A percentile compares a stretch with the other conserved stretches of the same genome.
These are phyloP conservation scores for Aspergillus avenaceus DNA, from an alignment of 495 filamentous ascomycete genomes.

Conservation along the genomic window DNA sequence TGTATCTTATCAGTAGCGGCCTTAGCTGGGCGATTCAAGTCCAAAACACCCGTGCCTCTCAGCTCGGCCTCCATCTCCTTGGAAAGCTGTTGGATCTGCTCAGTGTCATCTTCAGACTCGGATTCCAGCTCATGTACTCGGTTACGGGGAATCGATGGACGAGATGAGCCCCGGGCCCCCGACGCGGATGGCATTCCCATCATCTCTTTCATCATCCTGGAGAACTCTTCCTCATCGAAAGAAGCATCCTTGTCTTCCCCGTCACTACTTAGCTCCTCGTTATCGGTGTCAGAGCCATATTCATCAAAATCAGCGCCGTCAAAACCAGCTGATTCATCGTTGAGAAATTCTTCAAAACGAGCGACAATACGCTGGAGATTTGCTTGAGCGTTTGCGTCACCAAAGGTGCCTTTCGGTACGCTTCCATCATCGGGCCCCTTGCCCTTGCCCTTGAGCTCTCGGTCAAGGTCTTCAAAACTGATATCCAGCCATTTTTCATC, in stretches of 20 bases:
- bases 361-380: conserved; percentile 86
- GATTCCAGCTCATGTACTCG: conserved; percentile 45
- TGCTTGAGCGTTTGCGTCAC: conserved; percentile 74
- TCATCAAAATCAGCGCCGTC: conserved; percentile 79
- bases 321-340: conserved; percentile 74
- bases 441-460: conserved; percentile 60
- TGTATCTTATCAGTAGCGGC: conserved; percentile 12
- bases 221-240: conserved; percentile 83
- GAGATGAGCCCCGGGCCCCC: conserved; percentile 19
- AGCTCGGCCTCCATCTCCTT: conserved; percentile 79
- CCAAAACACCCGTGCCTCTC: conserved; percentile 67
- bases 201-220: conserved; percentile 89
- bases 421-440: conserved; percentile 27
- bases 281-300: conserved; percentile 51
- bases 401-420: conserved; percentile 51
- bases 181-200: conserved; percentile 67
- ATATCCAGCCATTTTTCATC: conserved; percentile 93
- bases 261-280: conserved; percentile 47
- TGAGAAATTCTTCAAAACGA: conserved; percentile 87
- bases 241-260: conserved; percentile 73
- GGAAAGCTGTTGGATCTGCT: conserved; percentile 69
- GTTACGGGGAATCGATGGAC: conserved; percentile 22
- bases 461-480: conserved; percentile 81
- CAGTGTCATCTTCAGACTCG: conserved; percentile 55
- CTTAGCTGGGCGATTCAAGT: conserved; percentile 47